Conservation (phyloP, 345 rosid genomes). For the Brassica carinata region DNA sequence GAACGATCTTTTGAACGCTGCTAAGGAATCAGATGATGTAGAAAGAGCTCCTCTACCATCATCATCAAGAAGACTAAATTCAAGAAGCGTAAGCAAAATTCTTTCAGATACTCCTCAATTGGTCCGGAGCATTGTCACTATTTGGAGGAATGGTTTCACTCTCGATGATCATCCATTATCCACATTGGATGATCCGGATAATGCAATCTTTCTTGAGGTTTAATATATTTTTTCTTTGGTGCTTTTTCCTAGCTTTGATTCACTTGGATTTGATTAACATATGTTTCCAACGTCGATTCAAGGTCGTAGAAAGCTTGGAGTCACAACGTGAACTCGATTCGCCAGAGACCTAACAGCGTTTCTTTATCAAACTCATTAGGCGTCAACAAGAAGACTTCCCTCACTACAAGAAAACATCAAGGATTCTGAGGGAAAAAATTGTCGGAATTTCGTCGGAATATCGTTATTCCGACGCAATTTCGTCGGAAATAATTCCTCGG, state of each 20-base stretch:
- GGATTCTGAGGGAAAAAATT: too few relatives aligned
- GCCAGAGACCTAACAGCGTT: not conserved
- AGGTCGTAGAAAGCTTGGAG: not conserved
- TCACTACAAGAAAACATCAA: too few relatives aligned
- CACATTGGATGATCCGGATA: not conserved
- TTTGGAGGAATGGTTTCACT: slow-evolving; percentile 62
- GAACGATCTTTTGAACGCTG: not conserved
- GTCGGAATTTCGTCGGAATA: too few relatives aligned
- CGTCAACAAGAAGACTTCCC: not conserved
- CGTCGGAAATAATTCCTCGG: too few relatives aligned
- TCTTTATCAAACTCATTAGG: not conserved
- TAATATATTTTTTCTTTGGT: not conserved
- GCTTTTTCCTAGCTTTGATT: not conserved
- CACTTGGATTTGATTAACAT: not conserved
- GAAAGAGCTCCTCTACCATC: slow-evolving; percentile 47
- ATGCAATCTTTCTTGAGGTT: not conserved
- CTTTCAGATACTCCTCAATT: slow-evolving; percentile 43
- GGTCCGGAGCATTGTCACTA: slow-evolving; percentile 45
- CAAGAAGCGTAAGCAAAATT: not conserved
- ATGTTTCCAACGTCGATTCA: not conserved
- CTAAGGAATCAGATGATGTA: slow-evolving; percentile 42
- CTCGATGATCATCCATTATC: not conserved
- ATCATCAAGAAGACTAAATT: not conserved
- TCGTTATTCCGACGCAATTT: too few relatives aligned
- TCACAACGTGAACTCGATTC: not conserved